These are phyloP conservation scores for Erysimum cheiranthoides DNA, from an alignment of 345 rosid species.

Conservation along the genomic window DNA sequence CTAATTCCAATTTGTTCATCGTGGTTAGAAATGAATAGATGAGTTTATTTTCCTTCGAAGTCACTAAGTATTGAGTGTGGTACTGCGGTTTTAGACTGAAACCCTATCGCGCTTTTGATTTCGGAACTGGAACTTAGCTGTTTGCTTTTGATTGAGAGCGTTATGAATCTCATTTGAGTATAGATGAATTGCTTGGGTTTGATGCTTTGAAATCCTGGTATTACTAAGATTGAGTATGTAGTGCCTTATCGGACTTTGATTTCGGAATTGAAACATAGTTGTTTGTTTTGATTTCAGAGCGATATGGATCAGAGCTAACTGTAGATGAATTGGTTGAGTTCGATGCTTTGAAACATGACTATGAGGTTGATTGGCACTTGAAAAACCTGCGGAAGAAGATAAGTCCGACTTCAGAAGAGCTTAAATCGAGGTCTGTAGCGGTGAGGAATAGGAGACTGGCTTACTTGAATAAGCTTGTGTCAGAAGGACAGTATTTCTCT, in stretches of 20 bases:
- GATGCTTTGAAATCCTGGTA: conserved; percentile 43
- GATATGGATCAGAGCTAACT: conserved; percentile 73
- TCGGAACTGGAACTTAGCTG: background rate
- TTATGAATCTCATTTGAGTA: conserved; percentile 56
- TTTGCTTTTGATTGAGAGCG: conserved; percentile 47
- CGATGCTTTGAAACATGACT: conserved; percentile 64
- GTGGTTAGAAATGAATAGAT: background rate
- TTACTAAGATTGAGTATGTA: too few species aligned
- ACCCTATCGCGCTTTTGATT: background rate
- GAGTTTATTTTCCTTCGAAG: background rate
- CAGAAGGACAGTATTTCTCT: conserved; percentile 78
- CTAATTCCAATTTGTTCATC: background rate
- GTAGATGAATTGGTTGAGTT: conserved; percentile 72
- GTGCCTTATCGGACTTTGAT: too few species aligned
- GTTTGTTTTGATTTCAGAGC: conserved; percentile 53
- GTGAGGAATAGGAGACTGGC: conserved; percentile 91
- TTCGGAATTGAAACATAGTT: background rate
- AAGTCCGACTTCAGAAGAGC: conserved; percentile 69
- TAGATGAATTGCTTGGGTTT: conserved; percentile 61
- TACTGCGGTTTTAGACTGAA: background rate
- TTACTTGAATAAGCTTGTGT: conserved; percentile 64
- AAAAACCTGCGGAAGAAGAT: conserved; percentile 70
- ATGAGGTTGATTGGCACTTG: conserved; percentile 86
- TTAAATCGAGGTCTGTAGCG: conserved; percentile 63
- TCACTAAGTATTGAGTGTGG: background rate